Evolutionary conservation across 2,329 filamentous ascomycete genomes (phyloP).

Genomic region (Dendryphion nanum): DNA sequence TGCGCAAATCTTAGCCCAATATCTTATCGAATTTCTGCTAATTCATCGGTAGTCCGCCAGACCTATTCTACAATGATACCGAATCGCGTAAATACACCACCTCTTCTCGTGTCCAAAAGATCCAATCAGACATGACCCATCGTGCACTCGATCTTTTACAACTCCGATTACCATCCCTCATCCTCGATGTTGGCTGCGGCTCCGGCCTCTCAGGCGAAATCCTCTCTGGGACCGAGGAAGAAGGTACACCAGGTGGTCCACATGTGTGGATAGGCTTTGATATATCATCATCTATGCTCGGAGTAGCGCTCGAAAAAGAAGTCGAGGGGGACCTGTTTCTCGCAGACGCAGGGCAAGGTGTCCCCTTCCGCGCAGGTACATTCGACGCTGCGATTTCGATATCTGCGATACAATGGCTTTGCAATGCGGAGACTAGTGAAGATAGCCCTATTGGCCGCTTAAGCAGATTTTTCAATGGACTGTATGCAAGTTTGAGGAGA

Average conservation of each 20-base stretch:
- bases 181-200: conserved; percentile 96
- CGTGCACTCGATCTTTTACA: conserved; percentile 89
- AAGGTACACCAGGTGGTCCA: conserved; percentile 67
- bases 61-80: conserved; percentile 95
- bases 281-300: conserved; percentile 78
- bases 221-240: conserved; percentile 66
- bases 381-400: conserved; percentile 97
- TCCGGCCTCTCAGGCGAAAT: conserved; percentile 94
- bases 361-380: conserved; percentile 86
- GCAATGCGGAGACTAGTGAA: conserved; percentile 87
- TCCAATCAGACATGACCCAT: conserved; percentile 92
- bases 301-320: conserved; percentile 85
- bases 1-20: conserved; percentile 10
- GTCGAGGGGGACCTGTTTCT: conserved; percentile 93
- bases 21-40: too few relatives aligned
- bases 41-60: conserved; percentile 87
- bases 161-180: conserved; percentile 74
- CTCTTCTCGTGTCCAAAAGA: conserved; percentile 89
- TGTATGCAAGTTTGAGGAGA: conserved; percentile 80
- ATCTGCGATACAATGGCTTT: conserved; percentile 96
- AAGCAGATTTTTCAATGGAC: conserved; percentile 83
- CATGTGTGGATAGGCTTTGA: conserved; percentile 87
- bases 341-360: conserved; percentile 90
- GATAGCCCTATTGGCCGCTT: conserved; percentile 77
- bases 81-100: conserved; percentile 98